Conservation (phyloP, 2,329 filamentous ascomycete species). For the Verticillium nonalfalfae region DNA sequence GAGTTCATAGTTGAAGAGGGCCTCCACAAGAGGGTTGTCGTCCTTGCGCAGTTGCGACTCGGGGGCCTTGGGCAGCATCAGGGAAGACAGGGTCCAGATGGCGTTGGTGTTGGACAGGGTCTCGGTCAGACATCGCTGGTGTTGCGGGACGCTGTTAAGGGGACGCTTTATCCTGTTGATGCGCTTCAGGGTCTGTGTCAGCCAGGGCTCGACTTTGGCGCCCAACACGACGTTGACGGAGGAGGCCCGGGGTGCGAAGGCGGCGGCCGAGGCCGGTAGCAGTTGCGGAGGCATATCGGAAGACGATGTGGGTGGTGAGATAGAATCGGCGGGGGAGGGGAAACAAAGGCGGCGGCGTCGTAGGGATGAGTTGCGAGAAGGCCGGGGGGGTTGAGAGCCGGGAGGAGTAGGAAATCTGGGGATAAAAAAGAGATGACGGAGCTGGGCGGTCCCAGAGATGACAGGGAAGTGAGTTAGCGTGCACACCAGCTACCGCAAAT, state of each 20-base stretch:
- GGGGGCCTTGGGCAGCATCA: slow-evolving; percentile 88
- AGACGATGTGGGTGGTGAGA: slow-evolving; percentile 3
- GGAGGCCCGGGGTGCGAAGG: slow-evolving; percentile 84
- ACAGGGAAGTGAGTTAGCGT: slow-evolving; percentile 41
- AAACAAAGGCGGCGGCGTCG: slow-evolving; percentile 2
- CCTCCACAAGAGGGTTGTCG: slow-evolving; percentile 75
- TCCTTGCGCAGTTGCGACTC: slow-evolving; percentile 80
- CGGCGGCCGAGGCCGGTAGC: slow-evolving; percentile 89
- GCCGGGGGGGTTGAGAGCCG: background rate
- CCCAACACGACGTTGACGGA: slow-evolving; percentile 92
- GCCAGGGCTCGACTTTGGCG: slow-evolving; percentile 90
- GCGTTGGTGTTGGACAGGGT: slow-evolving; percentile 83
- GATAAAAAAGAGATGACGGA: slow-evolving; percentile 37
- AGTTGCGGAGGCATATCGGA: slow-evolving; percentile 82
- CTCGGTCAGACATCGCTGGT: slow-evolving; percentile 92
- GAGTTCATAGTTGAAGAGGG: slow-evolving; percentile 87
- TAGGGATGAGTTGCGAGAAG: slow-evolving; percentile 11
- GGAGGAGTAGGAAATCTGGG: slow-evolving; percentile 11
- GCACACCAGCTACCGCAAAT: slow-evolving; percentile 55
- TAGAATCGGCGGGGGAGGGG: background rate
- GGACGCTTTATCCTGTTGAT: slow-evolving; percentile 96
- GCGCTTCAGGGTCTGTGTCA: slow-evolving; percentile 93
- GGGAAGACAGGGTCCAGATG: slow-evolving; percentile 88
- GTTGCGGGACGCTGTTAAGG: slow-evolving; percentile 92
- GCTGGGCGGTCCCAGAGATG: slow-evolving; percentile 46